Evolutionary conservation across 176 grass and related monocot genomes (phyloP).

Genomic region (Oropetium thomaeum): DNA sequence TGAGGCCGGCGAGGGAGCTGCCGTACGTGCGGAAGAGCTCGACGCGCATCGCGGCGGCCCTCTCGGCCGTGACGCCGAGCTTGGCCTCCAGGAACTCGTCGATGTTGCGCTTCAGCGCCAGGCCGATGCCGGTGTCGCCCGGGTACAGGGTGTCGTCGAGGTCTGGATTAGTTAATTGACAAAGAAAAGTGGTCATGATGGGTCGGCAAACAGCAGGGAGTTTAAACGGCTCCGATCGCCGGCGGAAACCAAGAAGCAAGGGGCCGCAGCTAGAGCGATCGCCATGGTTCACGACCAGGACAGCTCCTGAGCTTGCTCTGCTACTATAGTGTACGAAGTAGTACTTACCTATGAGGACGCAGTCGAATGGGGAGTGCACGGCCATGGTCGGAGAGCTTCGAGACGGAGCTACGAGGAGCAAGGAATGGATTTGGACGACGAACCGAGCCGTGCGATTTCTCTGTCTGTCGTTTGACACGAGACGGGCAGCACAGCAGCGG

Average conservation of each 20-base stretch:
- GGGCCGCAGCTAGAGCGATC: no score
- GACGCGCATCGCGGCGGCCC: constrained; percentile 58
- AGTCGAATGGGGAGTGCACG: constrained; percentile 53
- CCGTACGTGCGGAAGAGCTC: constrained; percentile 84
- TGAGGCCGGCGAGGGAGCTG: constrained; percentile 86
- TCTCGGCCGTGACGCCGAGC: constrained; percentile 49
- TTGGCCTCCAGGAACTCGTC: constrained; percentile 80
- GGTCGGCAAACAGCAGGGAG: no score
- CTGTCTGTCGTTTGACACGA: not conserved
- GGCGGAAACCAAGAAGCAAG: not conserved
- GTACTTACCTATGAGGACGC: constrained; percentile 62
- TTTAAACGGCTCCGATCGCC: not conserved
- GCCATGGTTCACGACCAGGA: no score
- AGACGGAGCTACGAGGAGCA: no score
- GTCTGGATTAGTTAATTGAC: constrained; percentile 26
- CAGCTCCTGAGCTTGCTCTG: no score
- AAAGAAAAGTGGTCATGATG: no score
- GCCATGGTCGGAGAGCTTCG: constrained; percentile 15
- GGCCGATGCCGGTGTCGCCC: constrained; percentile 49
- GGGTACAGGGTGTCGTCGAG: constrained; percentile 97
- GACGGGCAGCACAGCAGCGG: not conserved
- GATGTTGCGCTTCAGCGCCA: constrained; percentile 66
- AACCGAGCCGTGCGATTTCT: not conserved
- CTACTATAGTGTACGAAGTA: no score
- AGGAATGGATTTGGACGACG: not conserved